Evolutionary conservation across 345 rosid genomes (phyloP).

Genomic region (Punica granatum): DNA sequence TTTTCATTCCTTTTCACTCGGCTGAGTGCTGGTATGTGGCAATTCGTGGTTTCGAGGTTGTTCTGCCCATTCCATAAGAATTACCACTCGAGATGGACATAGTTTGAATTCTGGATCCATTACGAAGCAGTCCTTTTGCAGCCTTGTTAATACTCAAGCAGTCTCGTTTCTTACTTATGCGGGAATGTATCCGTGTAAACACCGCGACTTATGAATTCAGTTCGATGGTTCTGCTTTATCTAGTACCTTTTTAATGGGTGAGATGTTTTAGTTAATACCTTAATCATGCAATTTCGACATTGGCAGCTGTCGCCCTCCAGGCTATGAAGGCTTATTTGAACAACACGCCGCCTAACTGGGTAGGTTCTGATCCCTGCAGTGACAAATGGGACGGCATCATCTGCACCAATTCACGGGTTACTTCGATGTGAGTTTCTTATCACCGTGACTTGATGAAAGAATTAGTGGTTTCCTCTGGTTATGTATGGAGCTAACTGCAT

Average conservation of each 20-base stretch:
- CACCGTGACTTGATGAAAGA: neutral
- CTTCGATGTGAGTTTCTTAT: slow-evolving; percentile 40
- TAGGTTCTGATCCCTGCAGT: slow-evolving; percentile 67
- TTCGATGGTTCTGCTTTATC: neutral
- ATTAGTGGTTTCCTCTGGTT: neutral
- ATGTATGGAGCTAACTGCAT: neutral
- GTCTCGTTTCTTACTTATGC: neutral
- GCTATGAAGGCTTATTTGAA: slow-evolving; percentile 38
- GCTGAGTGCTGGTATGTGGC: no score
- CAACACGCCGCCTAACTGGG: slow-evolving; percentile 53
- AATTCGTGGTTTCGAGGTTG: no score
- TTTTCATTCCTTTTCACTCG: no score
- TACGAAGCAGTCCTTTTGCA: neutral
- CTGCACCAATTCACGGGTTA: slow-evolving; percentile 42
- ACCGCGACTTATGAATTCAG: neutral
- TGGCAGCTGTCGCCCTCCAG: slow-evolving; percentile 37
- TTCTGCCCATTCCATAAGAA: neutral
- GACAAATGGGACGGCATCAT: slow-evolving; percentile 57
- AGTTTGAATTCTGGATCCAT: neutral
- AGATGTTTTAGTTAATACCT: no score
- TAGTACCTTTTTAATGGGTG: no score
- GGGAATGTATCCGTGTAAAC: neutral
- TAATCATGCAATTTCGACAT: neutral
- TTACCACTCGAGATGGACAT: neutral
- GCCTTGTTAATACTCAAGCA: neutral